Percentiles rank a stretch among this genome's conserved stretches.
phyloP scores from a whole-genome alignment of 495 filamentous ascomycete genomes.

The Neohortaea acidophila region DNA sequence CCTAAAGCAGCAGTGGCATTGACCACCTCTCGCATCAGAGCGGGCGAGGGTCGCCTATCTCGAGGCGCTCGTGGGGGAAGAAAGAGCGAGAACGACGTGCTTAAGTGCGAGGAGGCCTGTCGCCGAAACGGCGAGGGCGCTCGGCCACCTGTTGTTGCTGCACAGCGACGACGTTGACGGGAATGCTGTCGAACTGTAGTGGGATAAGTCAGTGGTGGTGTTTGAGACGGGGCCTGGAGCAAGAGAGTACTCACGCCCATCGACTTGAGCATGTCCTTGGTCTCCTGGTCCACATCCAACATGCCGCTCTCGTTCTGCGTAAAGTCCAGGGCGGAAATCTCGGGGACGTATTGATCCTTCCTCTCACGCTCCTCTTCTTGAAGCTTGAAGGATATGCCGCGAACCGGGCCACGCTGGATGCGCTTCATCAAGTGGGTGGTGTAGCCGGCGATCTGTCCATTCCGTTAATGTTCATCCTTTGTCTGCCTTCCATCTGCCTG shows the following conservation, averaged over 20 bases:
- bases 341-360: slow-evolving; percentile 99
- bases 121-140: slow-evolving; percentile 53
- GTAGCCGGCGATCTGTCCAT: slow-evolving; percentile 83
- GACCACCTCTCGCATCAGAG: neutral
- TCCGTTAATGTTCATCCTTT: too few relatives aligned
- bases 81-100: slow-evolving; percentile 5
- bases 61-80: slow-evolving; percentile 14
- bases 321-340: slow-evolving; percentile 96
- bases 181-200: slow-evolving; percentile 85
- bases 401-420: slow-evolving; percentile 96
- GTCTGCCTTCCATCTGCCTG: neutral
- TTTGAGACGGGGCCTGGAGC: neutral
- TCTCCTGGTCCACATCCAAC: slow-evolving; percentile 90
- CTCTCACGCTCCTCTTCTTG: slow-evolving; percentile 99
- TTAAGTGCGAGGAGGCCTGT: slow-evolving; percentile 34
- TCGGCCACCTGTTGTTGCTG: slow-evolving; percentile 73
- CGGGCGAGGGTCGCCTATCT: neutral
- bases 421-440: slow-evolving; percentile 97
- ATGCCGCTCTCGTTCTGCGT: slow-evolving; percentile 79
- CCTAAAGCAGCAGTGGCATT: slow-evolving; percentile 8
- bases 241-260: slow-evolving; percentile 63
- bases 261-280: slow-evolving; percentile 95
- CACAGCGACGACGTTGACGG: slow-evolving; percentile 83
- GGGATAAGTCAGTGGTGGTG: neutral
- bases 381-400: slow-evolving; percentile 99